Conservation (phyloP, 768 basidiomycete genomes). For the Daedalea quercina region DNA sequence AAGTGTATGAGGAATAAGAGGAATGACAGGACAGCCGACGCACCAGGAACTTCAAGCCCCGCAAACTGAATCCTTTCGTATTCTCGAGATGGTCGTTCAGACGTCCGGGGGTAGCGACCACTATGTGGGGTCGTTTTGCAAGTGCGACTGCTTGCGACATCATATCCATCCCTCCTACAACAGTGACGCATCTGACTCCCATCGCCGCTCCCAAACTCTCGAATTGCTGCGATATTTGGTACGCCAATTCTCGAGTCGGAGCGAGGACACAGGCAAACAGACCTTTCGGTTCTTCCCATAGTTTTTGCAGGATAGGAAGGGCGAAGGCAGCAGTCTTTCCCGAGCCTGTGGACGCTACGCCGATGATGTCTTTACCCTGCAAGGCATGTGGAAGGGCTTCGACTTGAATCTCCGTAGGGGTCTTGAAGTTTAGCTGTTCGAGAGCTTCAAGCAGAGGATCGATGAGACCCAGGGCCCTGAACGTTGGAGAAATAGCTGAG, state of each 20-base stretch:
- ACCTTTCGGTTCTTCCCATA: conserved; percentile 94
- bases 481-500: conserved; percentile 42
- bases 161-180: conserved; percentile 95
- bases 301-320: conserved; percentile 88
- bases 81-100: conserved; percentile 92
- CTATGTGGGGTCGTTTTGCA: conserved; percentile 89
- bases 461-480: conserved; percentile 83
- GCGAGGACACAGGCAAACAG: conserved; percentile 92
- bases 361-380: conserved; percentile 92
- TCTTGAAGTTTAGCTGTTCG: conserved; percentile 71
- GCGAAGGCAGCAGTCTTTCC: conserved; percentile 99
- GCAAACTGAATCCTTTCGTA: conserved; percentile 92
- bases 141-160: conserved; percentile 87
- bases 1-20: background rate
- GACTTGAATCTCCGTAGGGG: conserved; percentile 87
- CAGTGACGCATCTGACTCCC: conserved; percentile 84
- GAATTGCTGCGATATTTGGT: conserved; percentile 97
- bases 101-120: conserved; percentile 94
- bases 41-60: conserved; percentile 83
- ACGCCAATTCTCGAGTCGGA: conserved; percentile 96
- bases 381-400: conserved; percentile 84
- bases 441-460: conserved; percentile 85
- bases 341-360: conserved; percentile 95
- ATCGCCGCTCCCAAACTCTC: conserved; percentile 87
- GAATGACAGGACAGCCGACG: conserved; percentile 21